A percentile compares a stretch with the other conserved stretches of the same genome.
Evolutionary conservation across 495 filamentous ascomycete genomes (phyloP).

Genomic region (Xylaria curta): DNA sequence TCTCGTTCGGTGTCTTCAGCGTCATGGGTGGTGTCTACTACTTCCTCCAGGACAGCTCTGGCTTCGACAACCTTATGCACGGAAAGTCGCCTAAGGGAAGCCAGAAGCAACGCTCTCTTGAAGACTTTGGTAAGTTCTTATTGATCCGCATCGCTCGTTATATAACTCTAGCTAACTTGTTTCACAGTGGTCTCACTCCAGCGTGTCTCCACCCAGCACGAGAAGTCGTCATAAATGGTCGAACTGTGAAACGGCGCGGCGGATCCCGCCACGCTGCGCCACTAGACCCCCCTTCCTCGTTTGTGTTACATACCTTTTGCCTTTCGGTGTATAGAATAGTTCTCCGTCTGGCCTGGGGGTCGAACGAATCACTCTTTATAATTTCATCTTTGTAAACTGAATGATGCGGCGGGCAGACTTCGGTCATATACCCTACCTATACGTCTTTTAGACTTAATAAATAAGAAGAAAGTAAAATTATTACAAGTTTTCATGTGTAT

Average conservation of each 20-base stretch:
- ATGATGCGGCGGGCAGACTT: conserved; percentile 43
- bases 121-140: conserved; percentile 79
- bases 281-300: conserved; percentile 30
- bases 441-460: conserved; percentile 47
- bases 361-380: conserved; percentile 38
- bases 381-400: conserved; percentile 54
- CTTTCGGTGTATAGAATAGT: conserved; percentile 41
- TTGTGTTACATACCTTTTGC: conserved; percentile 41
- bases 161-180: conserved; percentile 44
- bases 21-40: conserved; percentile 71
- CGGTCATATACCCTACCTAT: conserved; percentile 44
- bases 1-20: conserved; percentile 85
- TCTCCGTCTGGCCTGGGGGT: conserved; percentile 38
- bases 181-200: conserved; percentile 75
- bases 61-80: conserved; percentile 92
- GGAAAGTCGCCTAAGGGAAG: conserved; percentile 79
- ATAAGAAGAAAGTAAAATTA: conserved; percentile 42
- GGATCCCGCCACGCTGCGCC: conserved; percentile 23
- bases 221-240: conserved; percentile 68
- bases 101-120: conserved; percentile 74
- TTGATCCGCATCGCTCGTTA: conserved; percentile 26
- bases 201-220: conserved; percentile 83
- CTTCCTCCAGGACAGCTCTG: conserved; percentile 73
- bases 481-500: not conserved
- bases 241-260: conserved; percentile 28